Percentiles rank a stretch among this genome's conserved stretches.
Evolutionary conservation across 129 eudicot genomes (phyloP).

Genomic region (Flaveria sonorensis): DNA sequence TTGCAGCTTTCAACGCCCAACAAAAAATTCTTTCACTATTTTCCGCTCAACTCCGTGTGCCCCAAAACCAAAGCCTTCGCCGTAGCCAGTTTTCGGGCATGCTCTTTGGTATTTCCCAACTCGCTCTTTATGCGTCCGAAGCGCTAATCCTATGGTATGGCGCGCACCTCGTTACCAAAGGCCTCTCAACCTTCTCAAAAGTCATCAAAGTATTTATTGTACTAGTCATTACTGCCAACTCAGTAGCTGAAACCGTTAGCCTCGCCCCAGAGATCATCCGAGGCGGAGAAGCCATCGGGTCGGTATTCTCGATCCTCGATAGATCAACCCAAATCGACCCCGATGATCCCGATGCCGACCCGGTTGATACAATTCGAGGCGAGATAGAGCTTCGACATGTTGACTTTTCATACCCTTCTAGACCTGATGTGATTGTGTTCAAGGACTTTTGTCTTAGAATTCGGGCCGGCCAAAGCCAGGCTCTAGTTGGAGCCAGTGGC

Average conservation of each 20-base stretch:
- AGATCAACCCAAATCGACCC: conserved; percentile 81
- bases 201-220: conserved; percentile 93
- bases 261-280: conserved; percentile 91
- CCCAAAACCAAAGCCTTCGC: conserved; percentile 70
- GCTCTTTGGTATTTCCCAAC: conserved; percentile 92
- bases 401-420: conserved; percentile 88
- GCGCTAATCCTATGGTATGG: conserved; percentile 99
- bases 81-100: conserved; percentile 79
- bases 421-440: conserved; percentile 75
- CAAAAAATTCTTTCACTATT: conserved; percentile 76
- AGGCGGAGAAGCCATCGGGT: conserved; percentile 96
- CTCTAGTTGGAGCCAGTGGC: conserved; percentile 96
- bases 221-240: conserved; percentile 83
- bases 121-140: conserved; percentile 90
- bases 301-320: conserved; percentile 80
- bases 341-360: conserved; percentile 79
- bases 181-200: conserved; percentile 85
- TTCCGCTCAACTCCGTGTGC: conserved; percentile 66
- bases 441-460: conserved; percentile 84
- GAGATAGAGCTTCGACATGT: conserved; percentile 92
- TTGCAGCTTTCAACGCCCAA: conserved; percentile 97
- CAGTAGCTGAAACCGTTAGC: conserved; percentile 95
- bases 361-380: conserved; percentile 75
- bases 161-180: conserved; percentile 77
- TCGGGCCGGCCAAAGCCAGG: conserved; percentile 95